Percentiles rank a stretch among this genome's conserved stretches.
Conservation (phyloP, 345 rosid genomes). For the Pistacia atlantica region DNA sequence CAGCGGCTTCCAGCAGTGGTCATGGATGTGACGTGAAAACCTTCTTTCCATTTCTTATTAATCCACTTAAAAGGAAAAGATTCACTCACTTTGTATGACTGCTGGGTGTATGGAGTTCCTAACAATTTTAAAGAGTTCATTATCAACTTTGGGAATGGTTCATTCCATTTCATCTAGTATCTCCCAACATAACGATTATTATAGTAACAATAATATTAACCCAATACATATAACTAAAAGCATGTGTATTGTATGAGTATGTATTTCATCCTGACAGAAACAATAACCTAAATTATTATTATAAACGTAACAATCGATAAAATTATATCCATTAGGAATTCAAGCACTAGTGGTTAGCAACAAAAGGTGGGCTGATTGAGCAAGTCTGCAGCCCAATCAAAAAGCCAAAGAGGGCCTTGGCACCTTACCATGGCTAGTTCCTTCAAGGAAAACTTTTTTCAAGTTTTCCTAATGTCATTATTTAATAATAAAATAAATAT, state of each 20-base stretch:
- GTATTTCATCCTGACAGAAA: neutral
- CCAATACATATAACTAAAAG: neutral
- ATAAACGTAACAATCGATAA: neutral
- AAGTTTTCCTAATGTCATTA: too few relatives aligned
- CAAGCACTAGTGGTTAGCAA: neutral
- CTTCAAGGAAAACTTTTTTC: neutral
- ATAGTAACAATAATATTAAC: neutral
- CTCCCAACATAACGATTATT: neutral
- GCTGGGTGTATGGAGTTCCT: conserved; percentile 97
- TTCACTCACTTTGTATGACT: conserved; percentile 98
- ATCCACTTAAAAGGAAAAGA: conserved; percentile 98
- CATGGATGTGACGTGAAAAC: conserved; percentile 97
- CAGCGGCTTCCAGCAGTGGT: conserved; percentile 92
- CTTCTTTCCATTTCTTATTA: conserved; percentile 99
- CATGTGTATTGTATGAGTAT: neutral
- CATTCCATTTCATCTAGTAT: neutral
- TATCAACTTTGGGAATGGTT: conserved; percentile 7
- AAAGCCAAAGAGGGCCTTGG: neutral
- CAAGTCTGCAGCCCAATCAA: neutral
- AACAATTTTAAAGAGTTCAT: conserved; percentile 23
- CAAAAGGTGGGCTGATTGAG: neutral
- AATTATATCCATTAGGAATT: neutral
- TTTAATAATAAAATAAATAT: too few relatives aligned
- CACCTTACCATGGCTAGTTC: neutral
- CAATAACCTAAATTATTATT: neutral